Evolutionary conservation across 352 stramenopile species (phyloP), one percentile per base, ranked within the genome.

Genomic region (Globisporangium orthogonon): DNA sequence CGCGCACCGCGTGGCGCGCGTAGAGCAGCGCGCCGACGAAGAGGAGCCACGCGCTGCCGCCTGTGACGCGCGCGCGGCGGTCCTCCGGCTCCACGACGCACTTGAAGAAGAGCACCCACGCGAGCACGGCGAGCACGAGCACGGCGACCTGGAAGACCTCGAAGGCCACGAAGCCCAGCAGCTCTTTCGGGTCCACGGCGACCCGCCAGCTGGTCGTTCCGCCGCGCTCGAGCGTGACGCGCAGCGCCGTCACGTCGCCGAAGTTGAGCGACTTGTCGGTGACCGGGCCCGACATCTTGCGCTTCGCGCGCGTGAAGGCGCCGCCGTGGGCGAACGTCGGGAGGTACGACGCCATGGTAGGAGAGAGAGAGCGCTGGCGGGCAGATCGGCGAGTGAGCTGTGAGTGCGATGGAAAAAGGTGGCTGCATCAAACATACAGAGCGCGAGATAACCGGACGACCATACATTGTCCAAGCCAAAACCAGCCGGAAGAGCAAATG

Each of bases 51-150:
- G 85, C 55, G 50, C 70, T 68, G n/a, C 70, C 72, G 68, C 73
- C 81, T 4, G 66, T 77, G 13, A 74, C 66, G 28, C 73, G 70
- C 46, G 70, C 67, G 58, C 65, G 73, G 43, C 69, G 60, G 40
- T 78, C 63, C 17, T 83, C 68, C 0, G 76, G 70, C 52, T 82
- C 67, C 40, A 87, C 63, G 37, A 85, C 67, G 57, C 81, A 85
- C 62, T 85, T 85, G 70, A 85, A 87, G 56, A 87, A 85, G 13
- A 73, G 67, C 44, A 84, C 65, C 76, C 76, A 87, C 28, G 72
- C 66, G 54, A 73, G 74, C 44, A 87, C 76, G 53, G 62, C 70
- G 5, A 80, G 56, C 3, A 61, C 70, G 31, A 83, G 62, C 43
- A 85, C 68, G 15, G 55, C 39, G 44, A 84, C 68, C 43, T 71